These are phyloP conservation scores for Pinus taeda DNA, from an alignment of 75 land plant species.

Conservation along the genomic window DNA sequence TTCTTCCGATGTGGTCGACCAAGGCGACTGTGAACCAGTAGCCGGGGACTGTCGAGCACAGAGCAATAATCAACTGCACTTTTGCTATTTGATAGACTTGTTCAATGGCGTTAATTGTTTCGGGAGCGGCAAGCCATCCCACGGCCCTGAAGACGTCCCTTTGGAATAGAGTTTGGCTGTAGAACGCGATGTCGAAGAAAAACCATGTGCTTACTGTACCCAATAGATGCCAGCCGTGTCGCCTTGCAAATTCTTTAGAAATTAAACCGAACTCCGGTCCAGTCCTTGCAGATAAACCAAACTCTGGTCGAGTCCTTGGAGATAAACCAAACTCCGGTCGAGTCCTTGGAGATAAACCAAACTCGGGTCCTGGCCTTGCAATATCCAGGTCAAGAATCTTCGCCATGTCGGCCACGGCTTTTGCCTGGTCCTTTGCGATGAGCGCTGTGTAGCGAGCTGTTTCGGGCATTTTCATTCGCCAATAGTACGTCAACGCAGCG, in stretches of 20 bases:
- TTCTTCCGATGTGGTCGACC: slow-evolving; percentile 27
- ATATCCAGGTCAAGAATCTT: slow-evolving; percentile 18
- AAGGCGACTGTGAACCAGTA: slow-evolving; percentile 37
- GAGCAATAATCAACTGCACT: slow-evolving; percentile 30
- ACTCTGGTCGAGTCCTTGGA: not conserved
- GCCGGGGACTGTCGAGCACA: slow-evolving; percentile 36
- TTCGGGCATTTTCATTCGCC: slow-evolving; percentile 51
- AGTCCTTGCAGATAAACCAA: slow-evolving; percentile 10
- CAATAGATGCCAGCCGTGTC: slow-evolving; percentile 39
- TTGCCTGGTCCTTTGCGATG: slow-evolving; percentile 29
- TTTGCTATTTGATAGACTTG: slow-evolving; percentile 11
- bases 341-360: slow-evolving; percentile 10
- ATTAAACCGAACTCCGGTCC: slow-evolving; percentile 18
- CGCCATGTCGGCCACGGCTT: slow-evolving; percentile 49
- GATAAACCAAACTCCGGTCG: slow-evolving; percentile 15
- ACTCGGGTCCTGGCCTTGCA: not conserved
- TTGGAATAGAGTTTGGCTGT: slow-evolving; percentile 40
- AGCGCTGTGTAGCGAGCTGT: slow-evolving; percentile 61
- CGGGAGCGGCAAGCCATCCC: slow-evolving; percentile 29
- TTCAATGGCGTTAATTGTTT: not conserved
- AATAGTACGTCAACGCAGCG: slow-evolving; percentile 44
- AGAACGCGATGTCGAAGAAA: slow-evolving; percentile 43
- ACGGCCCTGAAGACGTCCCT: slow-evolving; percentile 48
- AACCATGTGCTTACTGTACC: slow-evolving; percentile 42
- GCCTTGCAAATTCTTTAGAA: slow-evolving; percentile 24